A percentile compares a stretch with the other conserved stretches of the same genome.
Evolutionary conservation across 768 basidiomycete genomes (phyloP).

Genomic region (Naganishia antarctica): DNA sequence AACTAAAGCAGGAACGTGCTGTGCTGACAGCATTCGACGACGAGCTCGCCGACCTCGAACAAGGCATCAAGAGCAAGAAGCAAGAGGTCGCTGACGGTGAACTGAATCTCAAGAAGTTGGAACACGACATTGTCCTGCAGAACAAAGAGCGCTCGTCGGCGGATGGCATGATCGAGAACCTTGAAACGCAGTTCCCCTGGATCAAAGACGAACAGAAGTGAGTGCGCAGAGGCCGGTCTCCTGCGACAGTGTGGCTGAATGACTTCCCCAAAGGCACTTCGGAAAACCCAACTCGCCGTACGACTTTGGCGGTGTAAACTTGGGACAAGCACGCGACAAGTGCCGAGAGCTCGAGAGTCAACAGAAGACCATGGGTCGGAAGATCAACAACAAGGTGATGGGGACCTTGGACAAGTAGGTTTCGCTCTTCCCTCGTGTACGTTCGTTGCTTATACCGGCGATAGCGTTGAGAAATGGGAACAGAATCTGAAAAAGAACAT

Average conservation of each 20-base stretch:
- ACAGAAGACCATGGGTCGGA: conserved; percentile 86
- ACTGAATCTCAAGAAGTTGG: conserved; percentile 60
- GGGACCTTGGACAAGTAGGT: conserved; percentile 89
- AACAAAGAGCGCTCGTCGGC: conserved; percentile 64
- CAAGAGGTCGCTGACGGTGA: conserved; percentile 64
- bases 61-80: conserved; percentile 75
- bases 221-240: conserved; percentile 45
- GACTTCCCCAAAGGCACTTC: conserved; percentile 60
- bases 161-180: conserved; percentile 55
- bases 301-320: conserved; percentile 67
- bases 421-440: neutral
- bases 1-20: conserved; percentile 77
- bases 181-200: conserved; percentile 85
- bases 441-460: conserved; percentile 7
- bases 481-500: conserved; percentile 80
- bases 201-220: conserved; percentile 81
- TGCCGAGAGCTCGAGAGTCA: conserved; percentile 68
- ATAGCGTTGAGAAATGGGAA: conserved; percentile 90
- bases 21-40: conserved; percentile 81
- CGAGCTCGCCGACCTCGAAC: conserved; percentile 77
- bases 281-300: conserved; percentile 75
- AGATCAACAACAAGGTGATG: conserved; percentile 90
- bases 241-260: neutral
- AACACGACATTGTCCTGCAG: conserved; percentile 63
- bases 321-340: conserved; percentile 59